These are phyloP conservation scores for Botrytis sinoallii DNA, from an alignment of 2,329 filamentous ascomycete species.

Conservation along the genomic window DNA sequence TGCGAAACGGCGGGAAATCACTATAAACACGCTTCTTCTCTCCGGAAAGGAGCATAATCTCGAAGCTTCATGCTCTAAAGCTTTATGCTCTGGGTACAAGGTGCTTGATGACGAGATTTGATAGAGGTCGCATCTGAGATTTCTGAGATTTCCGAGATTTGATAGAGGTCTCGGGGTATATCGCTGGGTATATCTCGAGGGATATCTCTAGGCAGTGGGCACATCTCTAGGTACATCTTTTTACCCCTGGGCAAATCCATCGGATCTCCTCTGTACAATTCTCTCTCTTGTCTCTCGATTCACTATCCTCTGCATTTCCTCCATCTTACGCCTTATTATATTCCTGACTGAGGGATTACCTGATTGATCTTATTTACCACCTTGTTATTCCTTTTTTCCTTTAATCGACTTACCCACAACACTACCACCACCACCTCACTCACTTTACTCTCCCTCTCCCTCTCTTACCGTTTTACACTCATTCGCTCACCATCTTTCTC, in stretches of 20 bases:
- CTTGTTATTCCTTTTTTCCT: not conserved
- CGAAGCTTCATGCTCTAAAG: not conserved
- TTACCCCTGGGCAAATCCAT: not conserved
- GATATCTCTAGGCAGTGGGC: not conserved
- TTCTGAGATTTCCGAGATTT: too few species aligned
- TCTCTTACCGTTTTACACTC: not conserved
- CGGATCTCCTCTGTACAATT: not conserved
- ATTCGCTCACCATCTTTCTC: not conserved
- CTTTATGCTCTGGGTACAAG: not conserved
- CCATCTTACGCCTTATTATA: not conserved
- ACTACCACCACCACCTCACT: not conserved
- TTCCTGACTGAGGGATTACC: not conserved
- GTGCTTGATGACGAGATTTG: not conserved
- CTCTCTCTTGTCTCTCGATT: not conserved
- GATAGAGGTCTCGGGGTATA: too few species aligned
- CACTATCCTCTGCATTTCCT: not conserved
- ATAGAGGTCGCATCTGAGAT: not conserved
- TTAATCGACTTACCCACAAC: not conserved
- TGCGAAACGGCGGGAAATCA: not conserved
- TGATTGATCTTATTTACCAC: not conserved
- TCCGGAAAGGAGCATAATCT: not conserved
- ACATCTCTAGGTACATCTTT: not conserved
- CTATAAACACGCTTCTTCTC: not conserved
- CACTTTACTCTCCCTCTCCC: not conserved
- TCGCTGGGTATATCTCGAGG: too few species aligned